Percentiles rank a stretch among this genome's conserved stretches.
These are phyloP conservation scores for Nematocida sp. DNA, from an alignment of 371 early-diverging fungal species.

Conservation along the genomic window DNA sequence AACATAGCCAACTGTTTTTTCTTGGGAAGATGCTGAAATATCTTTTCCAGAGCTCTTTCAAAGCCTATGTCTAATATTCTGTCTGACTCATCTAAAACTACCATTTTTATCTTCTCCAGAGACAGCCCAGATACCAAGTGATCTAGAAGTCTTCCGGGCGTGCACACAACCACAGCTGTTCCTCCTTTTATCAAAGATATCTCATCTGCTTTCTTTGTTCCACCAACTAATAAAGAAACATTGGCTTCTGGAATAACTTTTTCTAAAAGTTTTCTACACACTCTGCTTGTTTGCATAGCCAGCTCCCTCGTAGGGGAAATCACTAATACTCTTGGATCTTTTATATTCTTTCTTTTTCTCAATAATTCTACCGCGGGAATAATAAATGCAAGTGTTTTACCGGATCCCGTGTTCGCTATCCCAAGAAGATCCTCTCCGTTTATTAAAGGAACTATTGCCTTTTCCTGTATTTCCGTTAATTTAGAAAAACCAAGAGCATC, in stretches of 20 bases:
- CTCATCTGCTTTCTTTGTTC: conserved; percentile 82
- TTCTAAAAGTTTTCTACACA: conserved; percentile 74
- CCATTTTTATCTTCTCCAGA: conserved; percentile 74
- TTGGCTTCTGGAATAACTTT: conserved; percentile 78
- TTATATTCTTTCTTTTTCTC: conserved; percentile 56
- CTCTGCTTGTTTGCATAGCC: conserved; percentile 57
- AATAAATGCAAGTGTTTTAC: conserved; percentile 64
- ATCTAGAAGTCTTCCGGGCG: conserved; percentile 93
- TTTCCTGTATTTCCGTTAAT: conserved; percentile 55
- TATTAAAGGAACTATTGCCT: conserved; percentile 54
- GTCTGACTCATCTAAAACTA: conserved; percentile 97
- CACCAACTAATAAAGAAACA: conserved; percentile 82
- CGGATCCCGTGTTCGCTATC: conserved; percentile 62
- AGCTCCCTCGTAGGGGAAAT: conserved; percentile 55
- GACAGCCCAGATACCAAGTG: conserved; percentile 70
- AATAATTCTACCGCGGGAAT: conserved; percentile 61
- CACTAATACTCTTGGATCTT: conserved; percentile 51
- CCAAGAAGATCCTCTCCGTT: conserved; percentile 58
- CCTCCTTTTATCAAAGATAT: conserved; percentile 75
- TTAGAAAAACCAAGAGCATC: conserved; percentile 25
- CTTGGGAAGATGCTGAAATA: conserved; percentile 75
- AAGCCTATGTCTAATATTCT: conserved; percentile 92
- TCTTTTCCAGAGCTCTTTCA: conserved; percentile 78
- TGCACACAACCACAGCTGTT: conserved; percentile 89
- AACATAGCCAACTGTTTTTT: conserved; percentile 81